Conservation (phyloP, 345 rosid species). For the Rhizophora apiculata region DNA sequence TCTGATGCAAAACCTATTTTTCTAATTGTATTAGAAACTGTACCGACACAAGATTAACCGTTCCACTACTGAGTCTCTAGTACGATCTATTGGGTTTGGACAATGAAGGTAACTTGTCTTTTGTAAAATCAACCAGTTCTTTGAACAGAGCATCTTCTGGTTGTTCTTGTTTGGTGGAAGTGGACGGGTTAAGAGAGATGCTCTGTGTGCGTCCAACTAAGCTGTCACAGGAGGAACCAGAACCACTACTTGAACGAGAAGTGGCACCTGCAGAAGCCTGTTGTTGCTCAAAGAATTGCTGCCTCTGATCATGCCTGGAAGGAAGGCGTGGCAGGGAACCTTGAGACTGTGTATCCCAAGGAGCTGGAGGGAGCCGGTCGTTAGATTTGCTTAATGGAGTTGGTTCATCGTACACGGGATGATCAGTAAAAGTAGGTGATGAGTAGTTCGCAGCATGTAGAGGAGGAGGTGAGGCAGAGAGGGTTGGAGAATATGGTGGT, state of each 20-base stretch:
- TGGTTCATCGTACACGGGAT: constrained; percentile 59
- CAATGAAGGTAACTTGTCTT: constrained; percentile 69
- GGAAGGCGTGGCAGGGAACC: constrained; percentile 72
- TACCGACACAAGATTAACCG: constrained; percentile 27
- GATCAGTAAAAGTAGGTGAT: constrained; percentile 33
- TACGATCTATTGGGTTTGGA: constrained; percentile 69
- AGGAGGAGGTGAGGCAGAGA: constrained; percentile 27
- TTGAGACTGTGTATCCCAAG: constrained; percentile 56
- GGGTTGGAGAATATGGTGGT: constrained; percentile 36
- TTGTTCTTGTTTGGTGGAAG: constrained; percentile 54
- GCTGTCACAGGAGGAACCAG: constrained; percentile 52
- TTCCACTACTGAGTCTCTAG: constrained; percentile 30
- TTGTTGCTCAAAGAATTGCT: constrained; percentile 50
- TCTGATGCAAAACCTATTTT: constrained; percentile 20
- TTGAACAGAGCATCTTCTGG: constrained; percentile 85
- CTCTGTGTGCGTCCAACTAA: constrained; percentile 55
- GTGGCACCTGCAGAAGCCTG: constrained; percentile 12
- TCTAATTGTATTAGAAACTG: constrained; percentile 26
- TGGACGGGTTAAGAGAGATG: constrained; percentile 53
- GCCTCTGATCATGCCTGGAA: constrained; percentile 64
- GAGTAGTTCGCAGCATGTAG: neutral
- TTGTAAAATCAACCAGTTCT: constrained; percentile 84
- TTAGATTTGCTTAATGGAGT: constrained; percentile 36
- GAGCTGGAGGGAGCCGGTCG: constrained; percentile 69
- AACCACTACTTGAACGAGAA: constrained; percentile 44